phyloP scores from a whole-genome alignment of 805 yeast species.

The Saccharomycopsis sp. region DNA sequence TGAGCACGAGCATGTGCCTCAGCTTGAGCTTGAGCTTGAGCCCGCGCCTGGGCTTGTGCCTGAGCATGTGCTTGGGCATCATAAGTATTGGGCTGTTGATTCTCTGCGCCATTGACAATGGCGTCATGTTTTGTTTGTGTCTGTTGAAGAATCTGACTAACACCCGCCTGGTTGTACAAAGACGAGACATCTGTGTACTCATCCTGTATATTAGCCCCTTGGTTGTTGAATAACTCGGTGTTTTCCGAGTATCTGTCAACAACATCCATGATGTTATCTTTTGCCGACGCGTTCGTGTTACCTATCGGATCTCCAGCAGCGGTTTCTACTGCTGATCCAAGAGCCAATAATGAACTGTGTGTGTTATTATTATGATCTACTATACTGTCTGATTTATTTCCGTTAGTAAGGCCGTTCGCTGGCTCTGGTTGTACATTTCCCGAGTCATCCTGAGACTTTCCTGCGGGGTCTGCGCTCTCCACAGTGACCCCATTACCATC shows the following conservation, averaged over 20 bases:
- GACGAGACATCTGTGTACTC: not conserved
- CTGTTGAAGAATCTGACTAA: not conserved
- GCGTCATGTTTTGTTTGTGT: not conserved
- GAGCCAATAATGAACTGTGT: not conserved
- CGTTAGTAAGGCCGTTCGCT: not conserved
- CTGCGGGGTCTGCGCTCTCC: not conserved
- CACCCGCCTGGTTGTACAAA: not conserved
- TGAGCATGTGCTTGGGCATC: not conserved
- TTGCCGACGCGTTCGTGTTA: not conserved
- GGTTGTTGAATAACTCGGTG: not conserved
- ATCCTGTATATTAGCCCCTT: not conserved
- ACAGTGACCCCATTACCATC: not conserved
- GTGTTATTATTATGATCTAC: not conserved
- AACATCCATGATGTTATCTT: not conserved
- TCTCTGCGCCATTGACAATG: not conserved
- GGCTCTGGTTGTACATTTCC: not conserved
- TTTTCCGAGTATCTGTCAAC: not conserved
- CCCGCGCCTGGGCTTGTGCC: slow-evolving; percentile 20
- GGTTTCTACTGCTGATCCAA: not conserved
- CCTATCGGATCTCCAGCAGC: not conserved
- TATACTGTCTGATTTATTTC: not conserved
- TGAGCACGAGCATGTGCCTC: not conserved
- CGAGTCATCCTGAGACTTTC: not conserved
- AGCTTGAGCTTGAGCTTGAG: slow-evolving; percentile 17
- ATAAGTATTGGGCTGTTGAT: not conserved